phyloP scores from a whole-genome alignment of 208 protist species.

The Leishmania lainsoni region DNA sequence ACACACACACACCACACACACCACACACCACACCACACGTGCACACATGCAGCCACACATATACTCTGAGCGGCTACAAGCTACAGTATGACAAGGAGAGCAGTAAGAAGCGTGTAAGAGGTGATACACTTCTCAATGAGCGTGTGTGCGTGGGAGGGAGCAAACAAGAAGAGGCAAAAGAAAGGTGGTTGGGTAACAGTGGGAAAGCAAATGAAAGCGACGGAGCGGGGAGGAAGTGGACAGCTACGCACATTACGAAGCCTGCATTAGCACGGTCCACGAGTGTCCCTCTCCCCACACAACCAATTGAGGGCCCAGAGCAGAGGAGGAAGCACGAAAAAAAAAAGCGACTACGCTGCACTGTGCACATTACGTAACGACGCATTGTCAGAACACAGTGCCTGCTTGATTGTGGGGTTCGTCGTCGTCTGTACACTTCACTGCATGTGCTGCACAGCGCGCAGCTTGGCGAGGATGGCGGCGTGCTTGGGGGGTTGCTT shows the following conservation, averaged over 20 bases:
- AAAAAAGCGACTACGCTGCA: neutral
- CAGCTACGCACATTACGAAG: neutral
- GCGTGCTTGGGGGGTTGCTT: slow-evolving; percentile 58
- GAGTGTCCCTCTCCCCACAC: too few species aligned
- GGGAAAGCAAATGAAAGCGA: neutral
- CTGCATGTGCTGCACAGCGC: slow-evolving; percentile 25
- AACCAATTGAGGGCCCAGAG: neutral
- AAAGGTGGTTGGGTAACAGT: neutral
- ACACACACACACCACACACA: neutral
- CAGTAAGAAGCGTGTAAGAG: neutral
- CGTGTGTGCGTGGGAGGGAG: neutral
- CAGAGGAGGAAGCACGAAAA: neutral
- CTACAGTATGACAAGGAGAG: neutral
- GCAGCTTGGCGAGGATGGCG: slow-evolving; percentile 46
- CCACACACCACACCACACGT: too few species aligned
- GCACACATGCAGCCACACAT: neutral
- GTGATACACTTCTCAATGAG: neutral
- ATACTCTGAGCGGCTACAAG: neutral
- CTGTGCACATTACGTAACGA: neutral
- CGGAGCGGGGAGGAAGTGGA: neutral
- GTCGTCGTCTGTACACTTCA: neutral
- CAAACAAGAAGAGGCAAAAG: neutral
- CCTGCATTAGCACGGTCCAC: neutral
- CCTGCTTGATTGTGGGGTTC: neutral
- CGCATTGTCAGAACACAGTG: neutral